These are phyloP conservation scores for Pythium sp. DNA, from an alignment of 352 stramenopile species.

Conservation along the genomic window DNA sequence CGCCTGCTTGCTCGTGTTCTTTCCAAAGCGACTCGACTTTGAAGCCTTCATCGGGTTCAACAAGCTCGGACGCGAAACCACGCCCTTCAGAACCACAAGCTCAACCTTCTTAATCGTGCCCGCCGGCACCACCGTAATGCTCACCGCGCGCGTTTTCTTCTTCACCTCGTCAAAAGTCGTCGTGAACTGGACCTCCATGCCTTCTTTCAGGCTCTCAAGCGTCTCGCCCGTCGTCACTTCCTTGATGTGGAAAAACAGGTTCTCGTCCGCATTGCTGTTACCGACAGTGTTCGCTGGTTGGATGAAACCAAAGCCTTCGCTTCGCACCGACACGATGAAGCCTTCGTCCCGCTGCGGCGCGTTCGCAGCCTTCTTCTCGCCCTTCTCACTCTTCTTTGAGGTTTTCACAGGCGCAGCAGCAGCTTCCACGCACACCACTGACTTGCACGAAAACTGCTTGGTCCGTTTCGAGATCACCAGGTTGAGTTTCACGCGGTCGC, in stretches of 20 bases:
- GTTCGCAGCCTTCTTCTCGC: not conserved
- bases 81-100: constrained; percentile 31
- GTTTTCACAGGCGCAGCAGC: constrained; percentile 14
- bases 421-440: constrained; percentile 42
- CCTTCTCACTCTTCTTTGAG: constrained; percentile 23
- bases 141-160: constrained; percentile 58
- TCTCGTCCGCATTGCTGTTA: constrained; percentile 30
- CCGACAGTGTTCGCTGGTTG: constrained; percentile 33
- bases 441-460: constrained; percentile 62
- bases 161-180: constrained; percentile 68
- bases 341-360: constrained; percentile 37
- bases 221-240: constrained; percentile 56
- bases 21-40: constrained; percentile 29
- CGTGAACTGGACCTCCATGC: constrained; percentile 67
- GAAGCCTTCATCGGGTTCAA: constrained; percentile 42
- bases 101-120: constrained; percentile 61
- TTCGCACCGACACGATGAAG: constrained; percentile 61
- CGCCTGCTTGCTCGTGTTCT: constrained; percentile 34
- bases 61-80: constrained; percentile 65
- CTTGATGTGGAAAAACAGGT: constrained; percentile 82
- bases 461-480: constrained; percentile 60
- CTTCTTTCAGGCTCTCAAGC: constrained; percentile 57
- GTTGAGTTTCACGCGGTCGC: constrained; percentile 62
- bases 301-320: constrained; percentile 79
- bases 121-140: constrained; percentile 44